Evolutionary conservation across 2,329 filamentous ascomycete species (phyloP).

Genomic region (Paracoccidioides brasiliensis): DNA sequence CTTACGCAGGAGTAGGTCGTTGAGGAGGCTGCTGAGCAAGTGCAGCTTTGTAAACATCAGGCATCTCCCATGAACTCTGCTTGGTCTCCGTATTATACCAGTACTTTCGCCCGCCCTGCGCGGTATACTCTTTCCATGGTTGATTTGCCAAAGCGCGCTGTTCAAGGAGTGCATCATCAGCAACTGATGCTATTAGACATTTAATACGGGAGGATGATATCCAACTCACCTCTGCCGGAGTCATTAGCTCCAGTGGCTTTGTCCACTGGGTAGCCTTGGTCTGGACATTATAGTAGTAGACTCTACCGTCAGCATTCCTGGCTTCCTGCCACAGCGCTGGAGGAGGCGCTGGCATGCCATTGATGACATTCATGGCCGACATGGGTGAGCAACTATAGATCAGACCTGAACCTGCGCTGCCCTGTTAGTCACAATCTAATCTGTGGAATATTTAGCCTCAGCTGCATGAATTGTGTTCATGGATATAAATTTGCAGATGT

Average conservation of each 20-base stretch:
- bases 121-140: conserved; percentile 86
- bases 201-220: conserved; percentile 9
- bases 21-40: conserved; percentile 44
- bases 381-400: not conserved
- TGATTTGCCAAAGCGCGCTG: conserved; percentile 69
- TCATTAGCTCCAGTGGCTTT: conserved; percentile 85
- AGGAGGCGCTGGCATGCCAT: conserved; percentile 39
- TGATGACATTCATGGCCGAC: conserved; percentile 38
- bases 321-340: conserved; percentile 64
- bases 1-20: conserved; percentile 36
- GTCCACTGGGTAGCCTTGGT: conserved; percentile 90
- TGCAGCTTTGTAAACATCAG: conserved; percentile 64
- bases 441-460: too few relatives aligned
- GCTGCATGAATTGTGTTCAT: too few relatives aligned
- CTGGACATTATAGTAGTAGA: conserved; percentile 79
- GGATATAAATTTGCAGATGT: too few relatives aligned
- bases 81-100: conserved; percentile 91
- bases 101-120: conserved; percentile 77
- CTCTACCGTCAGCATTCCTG: conserved; percentile 64
- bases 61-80: conserved; percentile 90
- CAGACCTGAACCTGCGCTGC: not conserved
- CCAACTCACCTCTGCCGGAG: conserved; percentile 55
- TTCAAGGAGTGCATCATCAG: not conserved
- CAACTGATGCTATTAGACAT: conserved; percentile 4
- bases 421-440: not conserved